Conservation (phyloP, 306 rosid species). For the Prosopis cineraria region DNA sequence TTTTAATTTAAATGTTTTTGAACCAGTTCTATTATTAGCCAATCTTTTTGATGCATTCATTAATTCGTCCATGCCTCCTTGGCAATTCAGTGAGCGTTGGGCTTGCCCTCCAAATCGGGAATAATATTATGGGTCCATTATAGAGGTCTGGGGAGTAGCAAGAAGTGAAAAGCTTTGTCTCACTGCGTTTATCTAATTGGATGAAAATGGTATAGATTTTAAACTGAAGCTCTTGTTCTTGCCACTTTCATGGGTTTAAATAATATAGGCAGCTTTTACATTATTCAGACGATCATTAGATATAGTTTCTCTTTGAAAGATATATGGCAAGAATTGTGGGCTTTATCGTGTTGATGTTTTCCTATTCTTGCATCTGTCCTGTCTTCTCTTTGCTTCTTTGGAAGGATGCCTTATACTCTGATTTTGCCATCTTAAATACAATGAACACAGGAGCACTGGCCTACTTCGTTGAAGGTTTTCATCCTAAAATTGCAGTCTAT, state of each 20-base stretch:
- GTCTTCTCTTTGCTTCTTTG: constrained; percentile 22
- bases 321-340: constrained; percentile 3
- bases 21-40: neutral
- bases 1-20: no score
- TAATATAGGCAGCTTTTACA: constrained; percentile 4
- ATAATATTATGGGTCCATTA: no score
- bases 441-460: constrained; percentile 75
- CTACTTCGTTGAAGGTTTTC: constrained; percentile 66
- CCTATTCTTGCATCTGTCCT: neutral
- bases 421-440: constrained; percentile 22
- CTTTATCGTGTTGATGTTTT: neutral
- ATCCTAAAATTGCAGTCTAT: constrained; percentile 60
- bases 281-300: constrained; percentile 10
- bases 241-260: neutral
- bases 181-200: neutral
- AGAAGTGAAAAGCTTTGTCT: neutral
- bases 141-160: neutral
- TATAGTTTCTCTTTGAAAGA: constrained; percentile 12
- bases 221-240: constrained; percentile 16
- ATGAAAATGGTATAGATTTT: neutral
- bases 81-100: neutral
- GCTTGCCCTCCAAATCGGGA: no score
- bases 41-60: neutral
- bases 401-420: constrained; percentile 12
- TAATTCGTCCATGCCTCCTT: neutral